Base-by-base conservation (phyloP, 192 early-diverging fungal genomes). In the Backusella sp. region DNA sequence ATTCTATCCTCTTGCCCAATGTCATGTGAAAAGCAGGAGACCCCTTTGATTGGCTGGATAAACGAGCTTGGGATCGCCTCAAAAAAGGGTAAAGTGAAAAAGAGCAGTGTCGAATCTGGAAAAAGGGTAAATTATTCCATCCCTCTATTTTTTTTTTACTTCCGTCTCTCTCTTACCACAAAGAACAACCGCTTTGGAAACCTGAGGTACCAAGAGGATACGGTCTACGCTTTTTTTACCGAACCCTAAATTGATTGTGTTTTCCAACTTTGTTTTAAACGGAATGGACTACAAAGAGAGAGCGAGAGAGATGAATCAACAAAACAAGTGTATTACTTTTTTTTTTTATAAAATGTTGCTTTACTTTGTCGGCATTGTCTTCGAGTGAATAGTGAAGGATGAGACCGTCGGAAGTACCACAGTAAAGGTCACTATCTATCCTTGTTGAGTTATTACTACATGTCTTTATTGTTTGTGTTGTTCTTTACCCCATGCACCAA, bases 391-490 rank as follows among this genome's bases (percentile, higher is more conserved):
- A 94, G 75, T 92, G 93, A 12, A 92, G 75, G 53, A 95, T 44
- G 37, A 87, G 81, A 11, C 93, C 93, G 80, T 94, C 92, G 1
- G 90, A 90, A 34, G 92, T 92, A 2, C 94, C 94, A 35, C 94
- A 75, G 56, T 93, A 94, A 23, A 96, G 77, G 72, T 92, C 85
- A 74, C 87, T 89, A 46, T 91, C 94, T 94, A 66, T 56, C 35
- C 15, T 3, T 28, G 23, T 44, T 78, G 7, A n/a, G 32, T 72
- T 12, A 19, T 17, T 36, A 39, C 7, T 68, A 14, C 39, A 21
- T 37, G 3, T 68, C 4, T 39, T 21, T 6, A n/a, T 21, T 37
- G 14, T 0, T 36, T 68, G 3, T 41, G 2, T 52, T 17, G n/a
- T 75, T 12, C 39, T 56, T 52, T 84, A 86, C 85, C 83, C 85